A percentile compares a stretch with the other conserved stretches of the same genome.
Conservation (phyloP, 805 yeast genomes). For the Ogataea paraovalis region DNA sequence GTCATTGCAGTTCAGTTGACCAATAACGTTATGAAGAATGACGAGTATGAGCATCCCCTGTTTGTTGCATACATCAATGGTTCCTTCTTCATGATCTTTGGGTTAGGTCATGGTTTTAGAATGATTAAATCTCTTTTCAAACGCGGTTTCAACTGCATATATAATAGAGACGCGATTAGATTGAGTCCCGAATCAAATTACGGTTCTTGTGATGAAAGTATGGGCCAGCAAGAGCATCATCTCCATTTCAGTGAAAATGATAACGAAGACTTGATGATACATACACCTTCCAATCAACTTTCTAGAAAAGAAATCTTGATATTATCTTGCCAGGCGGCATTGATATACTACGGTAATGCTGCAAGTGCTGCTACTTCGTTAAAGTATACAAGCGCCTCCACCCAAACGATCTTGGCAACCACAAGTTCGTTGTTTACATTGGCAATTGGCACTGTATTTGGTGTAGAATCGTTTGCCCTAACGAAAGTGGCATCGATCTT, state of each 20-base stretch:
- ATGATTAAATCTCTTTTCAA: background rate
- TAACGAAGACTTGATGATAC: slow-evolving; percentile 7
- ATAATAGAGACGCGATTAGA: background rate
- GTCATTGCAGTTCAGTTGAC: slow-evolving; percentile 46
- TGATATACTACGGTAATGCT: slow-evolving; percentile 41
- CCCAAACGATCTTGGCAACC: slow-evolving; percentile 47
- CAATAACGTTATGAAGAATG: slow-evolving; percentile 45
- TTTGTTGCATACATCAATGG: slow-evolving; percentile 47
- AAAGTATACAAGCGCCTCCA: slow-evolving; percentile 49
- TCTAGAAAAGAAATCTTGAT: slow-evolving; percentile 29
- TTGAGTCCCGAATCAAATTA: background rate
- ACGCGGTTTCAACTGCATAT: slow-evolving; percentile 2
- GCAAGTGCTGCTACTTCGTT: slow-evolving; percentile 39
- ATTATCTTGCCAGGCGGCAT: slow-evolving; percentile 38
- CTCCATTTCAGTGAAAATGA: background rate
- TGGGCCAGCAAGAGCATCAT: slow-evolving; percentile 1
- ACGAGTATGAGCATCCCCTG: slow-evolving; percentile 45
- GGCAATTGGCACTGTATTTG: slow-evolving; percentile 37
- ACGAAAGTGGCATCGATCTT: slow-evolving; percentile 41
- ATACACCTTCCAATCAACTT: slow-evolving; percentile 22
- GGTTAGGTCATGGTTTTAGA: slow-evolving; percentile 34
- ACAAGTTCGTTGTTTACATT: slow-evolving; percentile 50
- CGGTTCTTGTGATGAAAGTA: slow-evolving; percentile 8
- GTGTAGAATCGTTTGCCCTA: slow-evolving; percentile 39
- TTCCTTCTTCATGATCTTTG: slow-evolving; percentile 41